phyloP scores from a whole-genome alignment of 1,139 yeast species.

The Candida tetrigidarum region DNA sequence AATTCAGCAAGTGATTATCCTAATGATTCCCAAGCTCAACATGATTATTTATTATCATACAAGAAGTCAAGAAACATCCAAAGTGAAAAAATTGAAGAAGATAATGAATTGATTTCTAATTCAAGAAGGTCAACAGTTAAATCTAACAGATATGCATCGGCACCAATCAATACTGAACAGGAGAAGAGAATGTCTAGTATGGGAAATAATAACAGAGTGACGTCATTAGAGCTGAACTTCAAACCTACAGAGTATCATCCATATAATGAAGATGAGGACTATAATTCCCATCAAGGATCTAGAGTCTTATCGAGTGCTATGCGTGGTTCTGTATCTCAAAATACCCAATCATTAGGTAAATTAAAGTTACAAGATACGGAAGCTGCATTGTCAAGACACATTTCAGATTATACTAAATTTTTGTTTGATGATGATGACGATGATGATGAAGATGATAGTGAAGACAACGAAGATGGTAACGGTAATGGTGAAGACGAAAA shows the following conservation, averaged over 20 bases:
- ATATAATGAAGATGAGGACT: slow-evolving; percentile 13
- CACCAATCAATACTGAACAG: slow-evolving; percentile 26
- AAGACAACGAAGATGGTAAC: slow-evolving; percentile 15
- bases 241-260: slow-evolving; percentile 23
- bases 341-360: not conserved
- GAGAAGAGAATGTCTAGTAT: not conserved
- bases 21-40: slow-evolving; percentile 5
- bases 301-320: not conserved
- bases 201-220: slow-evolving; percentile 19
- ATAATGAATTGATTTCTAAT: slow-evolving; percentile 29
- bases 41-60: slow-evolving; percentile 18
- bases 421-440: slow-evolving; percentile 31
- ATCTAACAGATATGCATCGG: slow-evolving; percentile 43
- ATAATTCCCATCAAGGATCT: not conserved
- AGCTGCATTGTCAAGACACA: slow-evolving; percentile 23
- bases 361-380: slow-evolving; percentile 9
- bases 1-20: not conserved
- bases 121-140: slow-evolving; percentile 39
- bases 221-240: slow-evolving; percentile 32
- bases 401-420: slow-evolving; percentile 40
- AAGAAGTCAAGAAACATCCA: slow-evolving; percentile 14
- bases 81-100: slow-evolving; percentile 12
- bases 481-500: slow-evolving; percentile 17
- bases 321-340: not conserved
- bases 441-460: slow-evolving; percentile 18